Evolutionary conservation across 78 protist species (phyloP), one percentile per base, ranked within the genome.

Genomic region (Cavenderia fasciculata): DNA sequence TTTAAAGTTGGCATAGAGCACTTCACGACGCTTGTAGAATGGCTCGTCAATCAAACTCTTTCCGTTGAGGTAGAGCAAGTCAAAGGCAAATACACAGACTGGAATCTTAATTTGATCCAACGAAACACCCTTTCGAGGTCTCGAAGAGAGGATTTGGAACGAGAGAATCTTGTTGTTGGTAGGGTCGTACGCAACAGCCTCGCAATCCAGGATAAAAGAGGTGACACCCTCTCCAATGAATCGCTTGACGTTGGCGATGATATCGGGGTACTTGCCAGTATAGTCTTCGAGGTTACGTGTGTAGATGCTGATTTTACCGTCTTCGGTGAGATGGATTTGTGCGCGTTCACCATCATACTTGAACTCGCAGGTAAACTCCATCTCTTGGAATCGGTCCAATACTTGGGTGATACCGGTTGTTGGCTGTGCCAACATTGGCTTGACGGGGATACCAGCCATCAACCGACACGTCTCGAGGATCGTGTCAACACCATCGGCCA

Each of bases 341-440:
- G 97, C 98, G 4, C 99, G 68, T 92, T 98, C 98, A 21, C 99
- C 99, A 49, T 99, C 99, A 69, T 99, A 99, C 89, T 99, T 99
- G 93, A 85, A 98, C 57, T 99, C 99, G 78, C 99, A 95, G 2
- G 98, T 97, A 91, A 97, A 98, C 11, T 27, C 73, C 59, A 57
- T 14, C 33, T 57, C 96, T 7, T 34, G 68, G 76, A 97, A 95
- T 4, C 98, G 74, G 25, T 96, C 96, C 59, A 97, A 76, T 1
- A 97, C 94, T 51, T 93, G 97, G 0, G 46, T 27, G 29, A 97
- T 62, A 23, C 97, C 97, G 71, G 29, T 94, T 54, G 98, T 87
- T 4, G 99, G 97, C 21, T 97, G 94, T 29, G 99, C 99, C 7
- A 98, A 92, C 99, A 98, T 98, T 38, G 99, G 99, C 65, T 96